These are phyloP conservation scores for Boletus subluridellus DNA, from an alignment of 1,284 basidiomycete species.

Conservation along the genomic window DNA sequence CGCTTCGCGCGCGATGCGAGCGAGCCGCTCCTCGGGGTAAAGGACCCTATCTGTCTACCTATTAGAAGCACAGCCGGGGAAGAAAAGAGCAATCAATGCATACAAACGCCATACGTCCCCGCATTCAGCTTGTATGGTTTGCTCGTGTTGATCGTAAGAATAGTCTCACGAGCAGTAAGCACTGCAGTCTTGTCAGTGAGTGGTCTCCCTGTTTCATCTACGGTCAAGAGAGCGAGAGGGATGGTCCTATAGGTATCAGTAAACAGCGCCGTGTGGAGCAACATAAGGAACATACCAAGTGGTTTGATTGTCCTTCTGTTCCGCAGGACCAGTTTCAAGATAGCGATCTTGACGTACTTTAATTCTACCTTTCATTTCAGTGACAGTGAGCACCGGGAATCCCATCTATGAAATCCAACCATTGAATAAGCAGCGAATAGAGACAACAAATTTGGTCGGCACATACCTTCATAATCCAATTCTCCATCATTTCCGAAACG, in stretches of 20 bases:
- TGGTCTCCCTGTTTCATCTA: constrained; percentile 56
- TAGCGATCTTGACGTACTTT: constrained; percentile 88
- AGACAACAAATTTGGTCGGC: not conserved
- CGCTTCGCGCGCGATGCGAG: constrained; percentile 77
- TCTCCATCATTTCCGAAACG: constrained; percentile 81
- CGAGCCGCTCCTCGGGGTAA: constrained; percentile 80
- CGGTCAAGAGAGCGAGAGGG: constrained; percentile 75
- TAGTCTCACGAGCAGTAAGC: constrained; percentile 68
- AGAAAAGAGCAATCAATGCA: constrained; percentile 30
- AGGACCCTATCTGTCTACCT: constrained; percentile 73
- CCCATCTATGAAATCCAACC: constrained; percentile 53
- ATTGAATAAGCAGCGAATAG: not conserved
- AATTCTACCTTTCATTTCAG: constrained; percentile 70
- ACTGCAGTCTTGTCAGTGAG: constrained; percentile 63
- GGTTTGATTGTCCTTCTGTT: constrained; percentile 84
- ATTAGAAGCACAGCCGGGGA: constrained; percentile 1
- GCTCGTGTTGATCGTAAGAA: constrained; percentile 65
- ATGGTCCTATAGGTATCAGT: constrained; percentile 53
- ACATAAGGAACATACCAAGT: constrained; percentile 59
- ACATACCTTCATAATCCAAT: constrained; percentile 83
- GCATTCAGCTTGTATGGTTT: constrained; percentile 87
- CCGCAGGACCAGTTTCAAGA: constrained; percentile 78
- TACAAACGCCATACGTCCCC: constrained; percentile 86
- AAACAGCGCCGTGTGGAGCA: not conserved
- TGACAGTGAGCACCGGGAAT: constrained; percentile 86